A percentile compares a stretch with the other conserved stretches of the same genome.
These are phyloP conservation scores for Oxytropis ochrocephala DNA, from an alignment of 306 rosid genomes.

Conservation along the genomic window DNA sequence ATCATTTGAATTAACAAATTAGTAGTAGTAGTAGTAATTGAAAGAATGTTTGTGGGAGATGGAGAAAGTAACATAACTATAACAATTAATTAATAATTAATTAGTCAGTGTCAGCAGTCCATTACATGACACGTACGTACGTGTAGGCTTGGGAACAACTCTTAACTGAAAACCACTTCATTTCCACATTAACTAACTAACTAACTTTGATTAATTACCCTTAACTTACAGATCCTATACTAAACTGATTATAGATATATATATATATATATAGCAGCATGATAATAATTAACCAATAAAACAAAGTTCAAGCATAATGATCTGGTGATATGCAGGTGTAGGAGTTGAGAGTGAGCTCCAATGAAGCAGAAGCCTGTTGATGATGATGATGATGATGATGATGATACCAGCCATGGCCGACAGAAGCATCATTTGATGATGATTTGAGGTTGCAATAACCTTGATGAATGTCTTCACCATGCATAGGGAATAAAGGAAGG, in stretches of 20 bases:
- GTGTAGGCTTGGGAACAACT: slow-evolving; percentile 29
- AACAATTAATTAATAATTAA: slow-evolving; percentile 11
- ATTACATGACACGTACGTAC: slow-evolving; percentile 36
- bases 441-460: slow-evolving; percentile 45
- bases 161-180: slow-evolving; percentile 2
- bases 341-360: slow-evolving; percentile 85
- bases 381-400: slow-evolving; percentile 36
- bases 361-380: slow-evolving; percentile 49
- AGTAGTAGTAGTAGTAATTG: neutral
- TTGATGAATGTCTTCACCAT: slow-evolving; percentile 53
- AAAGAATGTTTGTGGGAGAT: slow-evolving; percentile 32
- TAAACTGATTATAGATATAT: too few relatives aligned
- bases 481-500: slow-evolving; percentile 93
- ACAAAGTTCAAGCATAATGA: slow-evolving; percentile 25
- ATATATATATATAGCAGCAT: neutral
- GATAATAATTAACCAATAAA: slow-evolving; percentile 4
- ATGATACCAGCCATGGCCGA: slow-evolving; percentile 51
- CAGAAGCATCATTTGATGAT: slow-evolving; percentile 43
- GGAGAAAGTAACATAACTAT: neutral
- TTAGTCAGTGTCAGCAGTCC: slow-evolving; percentile 26
- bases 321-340: slow-evolving; percentile 48
- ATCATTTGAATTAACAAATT: slow-evolving; percentile 33
- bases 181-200: too few relatives aligned
- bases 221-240: neutral
- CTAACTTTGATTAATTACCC: neutral